These are phyloP conservation scores for Cutaneotrichosporon cavernicola DNA, from an alignment of 1,284 basidiomycete species.

Conservation along the genomic window DNA sequence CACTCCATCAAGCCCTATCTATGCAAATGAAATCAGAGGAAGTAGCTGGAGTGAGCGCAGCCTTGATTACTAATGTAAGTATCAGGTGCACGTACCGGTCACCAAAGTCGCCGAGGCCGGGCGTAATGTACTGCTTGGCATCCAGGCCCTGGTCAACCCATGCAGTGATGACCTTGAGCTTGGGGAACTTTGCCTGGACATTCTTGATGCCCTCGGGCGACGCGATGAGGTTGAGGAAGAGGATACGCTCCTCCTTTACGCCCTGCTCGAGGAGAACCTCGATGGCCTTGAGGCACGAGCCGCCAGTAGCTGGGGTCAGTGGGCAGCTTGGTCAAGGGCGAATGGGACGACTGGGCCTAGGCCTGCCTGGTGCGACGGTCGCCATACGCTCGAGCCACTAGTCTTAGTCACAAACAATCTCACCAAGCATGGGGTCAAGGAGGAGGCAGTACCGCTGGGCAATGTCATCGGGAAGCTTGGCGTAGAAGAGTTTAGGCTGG, in stretches of 20 bases:
- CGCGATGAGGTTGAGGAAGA: conserved; percentile 93
- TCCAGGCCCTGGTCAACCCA: conserved; percentile 97
- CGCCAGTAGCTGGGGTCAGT: conserved; percentile 74
- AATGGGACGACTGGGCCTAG: too few species aligned
- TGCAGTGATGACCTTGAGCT: conserved; percentile 83
- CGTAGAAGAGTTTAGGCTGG: conserved; percentile 78
- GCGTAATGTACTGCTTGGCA: conserved; percentile 65
- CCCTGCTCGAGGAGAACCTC: conserved; percentile 88
- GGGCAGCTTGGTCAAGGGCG: too few species aligned
- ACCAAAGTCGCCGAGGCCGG: conserved; percentile 87
- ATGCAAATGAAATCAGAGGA: conserved; percentile 23
- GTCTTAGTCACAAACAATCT: conserved; percentile 29
- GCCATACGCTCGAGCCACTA: background rate
- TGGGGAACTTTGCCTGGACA: conserved; percentile 77
- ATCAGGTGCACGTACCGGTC: conserved; percentile 59
- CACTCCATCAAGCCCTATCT: conserved; percentile 4
- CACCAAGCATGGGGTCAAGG: conserved; percentile 96
- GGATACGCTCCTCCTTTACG: conserved; percentile 75
- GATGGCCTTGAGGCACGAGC: conserved; percentile 95
- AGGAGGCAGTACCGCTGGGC: conserved; percentile 86
- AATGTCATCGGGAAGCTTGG: conserved; percentile 90
- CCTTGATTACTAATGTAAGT: background rate
- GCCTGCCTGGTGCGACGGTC: too few species aligned
- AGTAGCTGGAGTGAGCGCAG: conserved; percentile 29
- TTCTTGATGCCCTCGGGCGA: conserved; percentile 85